A percentile compares a stretch with the other conserved stretches of the same genome.
Conservation (phyloP, 768 basidiomycete species). For the Leucocoprinus leucothites region DNA sequence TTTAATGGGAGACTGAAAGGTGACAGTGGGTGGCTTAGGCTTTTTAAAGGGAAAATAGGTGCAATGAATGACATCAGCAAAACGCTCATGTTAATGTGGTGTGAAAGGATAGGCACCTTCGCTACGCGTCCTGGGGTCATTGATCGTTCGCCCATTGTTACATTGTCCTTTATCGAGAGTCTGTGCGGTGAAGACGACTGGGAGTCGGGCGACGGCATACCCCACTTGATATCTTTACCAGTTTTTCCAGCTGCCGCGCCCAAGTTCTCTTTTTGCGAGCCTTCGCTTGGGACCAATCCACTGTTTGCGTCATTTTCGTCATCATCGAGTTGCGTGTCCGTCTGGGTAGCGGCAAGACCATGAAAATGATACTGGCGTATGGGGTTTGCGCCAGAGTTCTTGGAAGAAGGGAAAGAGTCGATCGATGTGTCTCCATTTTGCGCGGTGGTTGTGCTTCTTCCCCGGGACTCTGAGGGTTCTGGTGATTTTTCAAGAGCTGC, state of each 20-base stretch:
- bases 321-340: conserved; percentile 41
- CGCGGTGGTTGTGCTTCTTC: background rate
- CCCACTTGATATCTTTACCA: conserved; percentile 7
- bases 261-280: conserved; percentile 56
- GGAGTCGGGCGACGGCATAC: conserved; percentile 19
- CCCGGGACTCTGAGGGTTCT: background rate
- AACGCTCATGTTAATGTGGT: background rate
- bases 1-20: conserved; percentile 20
- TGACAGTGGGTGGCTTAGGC: conserved; percentile 14
- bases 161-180: background rate
- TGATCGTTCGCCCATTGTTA: conserved; percentile 9
- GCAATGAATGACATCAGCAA: background rate
- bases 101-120: conserved; percentile 3
- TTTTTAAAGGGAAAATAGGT: conserved; percentile 14
- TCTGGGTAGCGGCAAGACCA: conserved; percentile 53
- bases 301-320: conserved; percentile 27
- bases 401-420: conserved; percentile 38
- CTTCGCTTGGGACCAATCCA: conserved; percentile 19
- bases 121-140: conserved; percentile 17
- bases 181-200: conserved; percentile 21
- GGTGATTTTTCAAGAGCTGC: conserved; percentile 1
- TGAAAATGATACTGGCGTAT: conserved; percentile 54
- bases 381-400: conserved; percentile 22
- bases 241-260: conserved; percentile 10
- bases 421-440: conserved; percentile 33